Evolutionary conservation across 176 grass and related monocot species (phyloP).

Genomic region (Pontederia crassipes): DNA sequence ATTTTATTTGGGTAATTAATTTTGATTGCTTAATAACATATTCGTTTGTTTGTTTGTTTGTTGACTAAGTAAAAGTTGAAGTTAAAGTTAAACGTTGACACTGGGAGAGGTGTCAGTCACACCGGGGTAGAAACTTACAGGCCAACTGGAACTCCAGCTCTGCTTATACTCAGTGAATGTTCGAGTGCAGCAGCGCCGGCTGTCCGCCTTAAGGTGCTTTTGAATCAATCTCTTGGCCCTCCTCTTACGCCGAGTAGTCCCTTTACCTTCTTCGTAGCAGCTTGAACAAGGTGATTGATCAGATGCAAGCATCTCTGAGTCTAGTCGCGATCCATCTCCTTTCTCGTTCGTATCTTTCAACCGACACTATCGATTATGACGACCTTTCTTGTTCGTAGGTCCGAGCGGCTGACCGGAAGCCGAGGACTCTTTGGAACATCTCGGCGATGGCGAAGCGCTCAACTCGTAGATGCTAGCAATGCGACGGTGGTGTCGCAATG

Average conservation of each 20-base stretch:
- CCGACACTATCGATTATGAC: too few species aligned
- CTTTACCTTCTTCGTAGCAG: conserved; percentile 22
- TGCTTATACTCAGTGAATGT: too few species aligned
- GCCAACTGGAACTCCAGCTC: conserved; percentile 15
- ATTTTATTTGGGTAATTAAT: too few species aligned
- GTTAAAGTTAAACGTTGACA: too few species aligned
- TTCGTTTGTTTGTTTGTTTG: too few species aligned
- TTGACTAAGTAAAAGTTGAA: too few species aligned
- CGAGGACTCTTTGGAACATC: conserved; percentile 21
- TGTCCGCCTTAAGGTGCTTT: too few species aligned
- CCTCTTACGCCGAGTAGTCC: background rate
- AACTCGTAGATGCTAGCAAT: too few species aligned
- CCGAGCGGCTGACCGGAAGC: conserved; percentile 11
- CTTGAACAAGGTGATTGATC: conserved; percentile 53
- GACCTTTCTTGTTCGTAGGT: conserved; percentile 3
- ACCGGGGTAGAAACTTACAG: background rate
- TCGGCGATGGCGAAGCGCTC: conserved; percentile 27
- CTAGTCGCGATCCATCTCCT: background rate
- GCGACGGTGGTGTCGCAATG: conserved; percentile 21
- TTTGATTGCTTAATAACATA: too few species aligned
- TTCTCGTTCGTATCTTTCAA: background rate
- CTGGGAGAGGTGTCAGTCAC: too few species aligned
- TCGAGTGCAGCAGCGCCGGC: too few species aligned
- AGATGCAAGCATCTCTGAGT: conserved; percentile 36
- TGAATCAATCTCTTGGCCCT: too few species aligned